phyloP scores from a whole-genome alignment of 768 basidiomycete genomes.

The Tulasnella sp. region DNA sequence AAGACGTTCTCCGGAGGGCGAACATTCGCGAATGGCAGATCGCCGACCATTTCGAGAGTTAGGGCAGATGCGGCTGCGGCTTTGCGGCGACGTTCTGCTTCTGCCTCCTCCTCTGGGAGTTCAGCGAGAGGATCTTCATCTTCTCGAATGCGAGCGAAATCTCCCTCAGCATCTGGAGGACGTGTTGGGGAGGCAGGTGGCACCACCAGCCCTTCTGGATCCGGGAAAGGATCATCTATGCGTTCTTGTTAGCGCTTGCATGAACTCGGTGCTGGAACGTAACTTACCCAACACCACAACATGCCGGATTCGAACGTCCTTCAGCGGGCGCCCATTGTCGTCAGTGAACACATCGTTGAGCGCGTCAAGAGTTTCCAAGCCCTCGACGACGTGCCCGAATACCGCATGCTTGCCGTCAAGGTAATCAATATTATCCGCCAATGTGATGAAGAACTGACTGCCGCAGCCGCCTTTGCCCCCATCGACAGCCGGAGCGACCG shows the following conservation, averaged over 20 bases:
- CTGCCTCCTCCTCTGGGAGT: conserved; percentile 84
- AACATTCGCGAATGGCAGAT: conserved; percentile 96
- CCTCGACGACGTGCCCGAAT: conserved; percentile 96
- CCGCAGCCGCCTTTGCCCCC: conserved; percentile 78
- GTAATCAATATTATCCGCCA: conserved; percentile 89
- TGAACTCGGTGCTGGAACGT: conserved; percentile 19
- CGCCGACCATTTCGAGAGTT: conserved; percentile 99
- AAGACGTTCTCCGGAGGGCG: conserved; percentile 97
- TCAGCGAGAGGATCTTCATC: conserved; percentile 88
- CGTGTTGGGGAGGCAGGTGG: conserved; percentile 77
- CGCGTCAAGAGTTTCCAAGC: conserved; percentile 87
- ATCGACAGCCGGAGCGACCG: conserved; percentile 80
- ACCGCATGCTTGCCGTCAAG: conserved; percentile 93
- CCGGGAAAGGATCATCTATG: conserved; percentile 92
- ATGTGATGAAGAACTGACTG: conserved; percentile 95
- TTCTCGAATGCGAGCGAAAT: conserved; percentile 86
- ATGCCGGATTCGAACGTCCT: conserved; percentile 93
- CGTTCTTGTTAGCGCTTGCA: background rate
- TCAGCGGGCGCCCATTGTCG: conserved; percentile 85
- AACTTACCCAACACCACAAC: conserved; percentile 87
- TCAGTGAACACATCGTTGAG: conserved; percentile 91
- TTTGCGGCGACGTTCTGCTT: conserved; percentile 76
- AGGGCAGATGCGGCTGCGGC: conserved; percentile 92
- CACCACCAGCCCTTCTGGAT: conserved; percentile 73
- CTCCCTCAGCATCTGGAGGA: conserved; percentile 68